Evolutionary conservation across 2,329 filamentous ascomycete species (phyloP).

Genomic region (Amesomyces nigricolor): DNA sequence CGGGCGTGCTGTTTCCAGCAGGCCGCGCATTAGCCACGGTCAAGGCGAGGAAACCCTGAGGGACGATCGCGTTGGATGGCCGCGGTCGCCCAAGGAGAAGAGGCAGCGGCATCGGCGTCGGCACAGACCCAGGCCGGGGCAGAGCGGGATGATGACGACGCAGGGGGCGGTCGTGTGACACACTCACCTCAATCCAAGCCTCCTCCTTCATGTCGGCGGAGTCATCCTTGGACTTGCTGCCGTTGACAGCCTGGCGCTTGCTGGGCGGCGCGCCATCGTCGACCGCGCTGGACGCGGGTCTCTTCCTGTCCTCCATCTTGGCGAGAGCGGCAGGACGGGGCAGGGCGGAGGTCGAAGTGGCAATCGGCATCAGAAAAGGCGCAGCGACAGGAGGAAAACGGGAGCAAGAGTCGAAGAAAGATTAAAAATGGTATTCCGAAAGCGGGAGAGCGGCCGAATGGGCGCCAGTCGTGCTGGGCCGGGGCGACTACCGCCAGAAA

Average conservation of each 20-base stretch:
- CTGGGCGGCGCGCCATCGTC: slow-evolving; percentile 83
- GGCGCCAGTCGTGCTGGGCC: slow-evolving; percentile 4
- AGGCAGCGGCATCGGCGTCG: slow-evolving; percentile 1
- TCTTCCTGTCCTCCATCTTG: slow-evolving; percentile 99
- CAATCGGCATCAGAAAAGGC: slow-evolving; percentile 78
- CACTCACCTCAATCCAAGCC: slow-evolving; percentile 60
- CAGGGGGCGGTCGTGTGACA: slow-evolving; percentile 34
- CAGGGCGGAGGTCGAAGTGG: slow-evolving; percentile 63
- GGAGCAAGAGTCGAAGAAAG: slow-evolving; percentile 10
- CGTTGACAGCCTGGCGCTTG: slow-evolving; percentile 90
- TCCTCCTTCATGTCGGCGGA: slow-evolving; percentile 53
- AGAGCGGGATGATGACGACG: slow-evolving; percentile 11
- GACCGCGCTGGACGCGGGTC: slow-evolving; percentile 72
- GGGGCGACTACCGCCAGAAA: slow-evolving; percentile 7
- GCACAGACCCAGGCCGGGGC: slow-evolving; percentile 7
- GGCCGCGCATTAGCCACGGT: slow-evolving; percentile 41
- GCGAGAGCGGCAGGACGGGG: slow-evolving; percentile 74
- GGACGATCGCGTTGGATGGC: slow-evolving; percentile 23
- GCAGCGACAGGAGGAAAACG: slow-evolving; percentile 24
- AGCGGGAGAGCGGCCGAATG: slow-evolving; percentile 2
- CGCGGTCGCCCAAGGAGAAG: slow-evolving; percentile 12
- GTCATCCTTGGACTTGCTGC: slow-evolving; percentile 54
- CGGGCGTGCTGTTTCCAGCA: slow-evolving; percentile 39
- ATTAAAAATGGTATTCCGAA: slow-evolving; percentile 5
- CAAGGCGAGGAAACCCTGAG: slow-evolving; percentile 27